Percentiles rank a stretch among this genome's conserved stretches.
Evolutionary conservation across 306 rosid genomes (phyloP).

Genomic region (Cicer pinnatifidum): DNA sequence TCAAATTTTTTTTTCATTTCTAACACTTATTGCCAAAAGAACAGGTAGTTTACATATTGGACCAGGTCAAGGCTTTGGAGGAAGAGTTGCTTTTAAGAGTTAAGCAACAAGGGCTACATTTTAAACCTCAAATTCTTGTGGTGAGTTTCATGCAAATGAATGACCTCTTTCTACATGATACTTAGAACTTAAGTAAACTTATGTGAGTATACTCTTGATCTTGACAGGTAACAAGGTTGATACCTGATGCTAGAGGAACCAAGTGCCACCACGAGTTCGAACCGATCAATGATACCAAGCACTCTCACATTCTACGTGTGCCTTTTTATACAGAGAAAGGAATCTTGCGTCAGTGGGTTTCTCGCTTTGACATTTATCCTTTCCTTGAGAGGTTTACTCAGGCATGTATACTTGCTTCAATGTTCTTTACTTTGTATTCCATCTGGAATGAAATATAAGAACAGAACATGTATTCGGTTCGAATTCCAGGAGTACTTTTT

Average conservation of each 20-base stretch:
- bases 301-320: conserved; percentile 82
- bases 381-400: conserved; percentile 81
- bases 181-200: neutral
- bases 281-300: conserved; percentile 68
- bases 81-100: conserved; percentile 73
- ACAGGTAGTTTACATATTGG: conserved; percentile 91
- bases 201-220: conserved; percentile 26
- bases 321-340: conserved; percentile 76
- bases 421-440: neutral
- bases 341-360: conserved; percentile 73
- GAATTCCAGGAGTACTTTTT: too few relatives aligned
- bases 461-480: too few relatives aligned
- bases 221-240: conserved; percentile 76
- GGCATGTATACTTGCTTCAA: conserved; percentile 49
- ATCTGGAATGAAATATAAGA: too few relatives aligned
- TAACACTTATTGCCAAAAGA: conserved; percentile 26
- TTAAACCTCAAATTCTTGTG: conserved; percentile 86
- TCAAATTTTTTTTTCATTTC: neutral
- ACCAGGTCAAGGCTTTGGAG: conserved; percentile 89
- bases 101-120: conserved; percentile 75
- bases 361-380: conserved; percentile 91
- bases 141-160: conserved; percentile 54
- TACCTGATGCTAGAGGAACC: conserved; percentile 88
- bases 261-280: conserved; percentile 84
- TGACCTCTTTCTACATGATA: neutral